Evolutionary conservation across 805 yeast genomes (phyloP), one percentile per base, ranked within the genome.

Genomic region (Metschnikowia chrysomelidarum): DNA sequence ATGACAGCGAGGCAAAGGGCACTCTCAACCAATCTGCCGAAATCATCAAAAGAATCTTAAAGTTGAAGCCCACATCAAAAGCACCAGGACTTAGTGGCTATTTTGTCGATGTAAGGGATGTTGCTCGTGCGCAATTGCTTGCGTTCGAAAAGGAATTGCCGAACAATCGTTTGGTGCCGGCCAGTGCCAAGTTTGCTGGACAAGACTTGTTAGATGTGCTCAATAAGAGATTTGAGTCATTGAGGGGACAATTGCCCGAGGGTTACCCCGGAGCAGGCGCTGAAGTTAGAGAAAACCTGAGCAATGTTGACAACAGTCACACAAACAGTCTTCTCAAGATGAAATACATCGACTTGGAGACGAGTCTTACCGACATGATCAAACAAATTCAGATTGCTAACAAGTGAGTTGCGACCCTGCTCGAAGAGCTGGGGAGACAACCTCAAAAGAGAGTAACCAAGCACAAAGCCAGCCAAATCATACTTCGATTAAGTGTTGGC

Each of bases 221-320:
- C 35, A 56, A 61, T 44, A 53, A 60, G 13, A 73, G 76, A 4
- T 51, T 62, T 41, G 60, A 7, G 30, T 47, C 25, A 31, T 57
- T 72, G 38, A 55, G 55, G 33, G 75, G 70, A 10, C 67, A 68
- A 40, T 54, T 76, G 24, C 68, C 79, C 3, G 58, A 51, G 11
- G 74, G 72, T 16, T 51, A 53, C 14, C 72, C 75, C 10, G 60
- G 67, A 35, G 29, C 57, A 25, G 63, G 57, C 25, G 38, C 36
- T 31, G 54, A 39, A n/a, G 35, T 40, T n/a, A 50, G 59, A 24
- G 34, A 37, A 19, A 43, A 30, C 2, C 30, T 47, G 39, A 40
- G 56, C 33, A 53, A 36, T 23, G 44, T 62, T 30, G 75, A 70
- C 39, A 58, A 60, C 45, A 44, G 60, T 21, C 60, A 59, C 30